Evolutionary conservation across 108 stramenopile species (phyloP), one percentile per base, ranked within the genome.

Genomic region (Craspedostauros australis): DNA sequence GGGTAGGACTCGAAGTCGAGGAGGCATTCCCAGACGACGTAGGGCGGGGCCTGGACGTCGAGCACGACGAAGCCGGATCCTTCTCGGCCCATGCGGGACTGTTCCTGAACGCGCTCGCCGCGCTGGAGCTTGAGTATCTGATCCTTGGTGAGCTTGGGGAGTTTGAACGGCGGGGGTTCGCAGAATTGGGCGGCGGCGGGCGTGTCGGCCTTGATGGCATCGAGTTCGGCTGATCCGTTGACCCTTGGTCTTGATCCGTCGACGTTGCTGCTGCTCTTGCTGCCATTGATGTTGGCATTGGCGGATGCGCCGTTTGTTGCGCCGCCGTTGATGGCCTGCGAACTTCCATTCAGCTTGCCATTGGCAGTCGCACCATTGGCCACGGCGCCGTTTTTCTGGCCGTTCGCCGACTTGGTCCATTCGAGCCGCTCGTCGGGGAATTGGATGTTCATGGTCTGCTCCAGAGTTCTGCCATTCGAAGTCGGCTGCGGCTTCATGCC

Each of bases 1-100:
- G 86, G 84, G 44, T 92, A 92, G 5, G 78, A 69, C 50, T 82
- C 67, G 70, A 92, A 92, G 57, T 92, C 86, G n/a, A 92, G 69
- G 21, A 92, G 60, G 32, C 79, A 76, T 53, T 92, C 86, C 90
- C 90, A 92, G 1, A 92, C 80, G 4, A 84, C 81, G 33, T 74
- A 80, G 1, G 84, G 59, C 19, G 85, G 82, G 21, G 86, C 89
- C 36, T 75, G 51, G 40, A 91, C 84, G 55, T 91, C 89, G 45
- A 86, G 48, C 0, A 91, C 86, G 5, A 91, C 89, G 54, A 78
- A 87, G 1, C 89, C 89, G 1, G 82, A 84, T 27, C 89, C 89
- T 54, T 86, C 85, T 29, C 83, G 66, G 51, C 83, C 85, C 89
- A 91, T 91, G 36, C 86, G 73, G 12, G 78, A 72, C 53, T 91